Evolutionary conservation across 2,329 filamentous ascomycete genomes (phyloP).

Genomic region (Bipolaris gigantea): DNA sequence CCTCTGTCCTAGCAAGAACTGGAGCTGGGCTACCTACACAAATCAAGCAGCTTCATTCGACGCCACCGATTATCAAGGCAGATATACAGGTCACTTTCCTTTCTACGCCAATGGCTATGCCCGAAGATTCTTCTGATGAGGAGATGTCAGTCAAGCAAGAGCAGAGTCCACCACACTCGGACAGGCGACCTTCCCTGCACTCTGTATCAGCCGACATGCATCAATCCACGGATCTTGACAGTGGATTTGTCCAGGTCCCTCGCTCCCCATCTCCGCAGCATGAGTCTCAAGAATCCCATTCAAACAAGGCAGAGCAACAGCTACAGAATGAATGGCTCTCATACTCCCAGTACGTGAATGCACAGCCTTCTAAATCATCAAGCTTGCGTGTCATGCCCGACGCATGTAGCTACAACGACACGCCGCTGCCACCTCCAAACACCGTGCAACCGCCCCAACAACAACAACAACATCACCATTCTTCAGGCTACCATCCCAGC

Average conservation of each 20-base stretch:
- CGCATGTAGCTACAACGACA: constrained; percentile 32
- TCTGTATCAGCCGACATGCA: constrained; percentile 9
- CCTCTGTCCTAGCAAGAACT: neutral
- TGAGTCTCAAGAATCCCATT: constrained; percentile 33
- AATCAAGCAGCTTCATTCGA: constrained; percentile 14
- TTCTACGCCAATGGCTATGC: constrained; percentile 31
- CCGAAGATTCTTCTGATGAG: constrained; percentile 26
- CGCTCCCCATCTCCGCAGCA: constrained; percentile 24
- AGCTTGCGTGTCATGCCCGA: constrained; percentile 35
- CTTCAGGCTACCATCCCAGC: constrained; percentile 21
- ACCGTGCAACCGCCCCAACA: neutral
- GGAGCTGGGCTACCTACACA: neutral
- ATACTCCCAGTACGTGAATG: constrained; percentile 37
- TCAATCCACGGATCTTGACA: constrained; percentile 23
- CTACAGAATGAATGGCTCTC: constrained; percentile 36
- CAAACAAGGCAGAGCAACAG: constrained; percentile 39
- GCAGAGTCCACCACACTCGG: constrained; percentile 7
- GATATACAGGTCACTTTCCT: constrained; percentile 21
- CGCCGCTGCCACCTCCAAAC: constrained; percentile 15
- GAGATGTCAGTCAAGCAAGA: constrained; percentile 8
- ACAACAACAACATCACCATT: neutral
- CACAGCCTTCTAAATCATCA: constrained; percentile 20
- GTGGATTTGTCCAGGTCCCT: constrained; percentile 26
- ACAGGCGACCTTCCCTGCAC: neutral
- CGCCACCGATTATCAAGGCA: constrained; percentile 12